These are phyloP conservation scores for Eucalyptus polybractea DNA, from an alignment of 345 rosid species.

Conservation along the genomic window DNA sequence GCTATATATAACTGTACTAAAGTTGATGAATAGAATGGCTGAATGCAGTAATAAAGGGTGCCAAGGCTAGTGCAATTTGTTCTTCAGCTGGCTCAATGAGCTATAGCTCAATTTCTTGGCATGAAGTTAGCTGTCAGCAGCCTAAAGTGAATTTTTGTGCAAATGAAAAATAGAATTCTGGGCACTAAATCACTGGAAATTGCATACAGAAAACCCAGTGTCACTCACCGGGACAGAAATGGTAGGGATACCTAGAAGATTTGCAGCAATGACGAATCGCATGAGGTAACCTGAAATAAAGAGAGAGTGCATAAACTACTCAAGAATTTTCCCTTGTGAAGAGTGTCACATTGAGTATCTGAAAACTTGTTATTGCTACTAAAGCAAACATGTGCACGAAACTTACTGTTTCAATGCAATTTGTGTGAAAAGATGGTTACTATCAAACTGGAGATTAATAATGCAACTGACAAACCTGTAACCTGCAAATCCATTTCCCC, in stretches of 20 bases:
- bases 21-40: background rate
- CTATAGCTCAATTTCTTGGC: background rate
- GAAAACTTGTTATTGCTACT: background rate
- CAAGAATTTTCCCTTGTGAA: background rate
- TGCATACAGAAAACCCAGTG: background rate
- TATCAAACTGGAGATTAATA: background rate
- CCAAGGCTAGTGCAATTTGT: background rate
- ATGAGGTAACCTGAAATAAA: conserved; percentile 49
- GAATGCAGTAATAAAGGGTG: background rate
- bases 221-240: conserved; percentile 64
- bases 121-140: background rate
- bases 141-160: background rate
- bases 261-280: conserved; percentile 50
- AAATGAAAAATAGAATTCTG: background rate
- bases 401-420: background rate
- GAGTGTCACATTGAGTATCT: background rate
- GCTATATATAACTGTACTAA: background rate
- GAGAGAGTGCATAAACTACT: background rate
- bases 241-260: conserved; percentile 83
- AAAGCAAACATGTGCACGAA: background rate
- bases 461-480: conserved; percentile 31
- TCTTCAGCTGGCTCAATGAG: background rate
- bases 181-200: background rate
- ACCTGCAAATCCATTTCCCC: conserved; percentile 71
- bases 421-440: background rate